Base-by-base conservation (phyloP, 805 yeast species). In the Pichia manshurica region DNA sequence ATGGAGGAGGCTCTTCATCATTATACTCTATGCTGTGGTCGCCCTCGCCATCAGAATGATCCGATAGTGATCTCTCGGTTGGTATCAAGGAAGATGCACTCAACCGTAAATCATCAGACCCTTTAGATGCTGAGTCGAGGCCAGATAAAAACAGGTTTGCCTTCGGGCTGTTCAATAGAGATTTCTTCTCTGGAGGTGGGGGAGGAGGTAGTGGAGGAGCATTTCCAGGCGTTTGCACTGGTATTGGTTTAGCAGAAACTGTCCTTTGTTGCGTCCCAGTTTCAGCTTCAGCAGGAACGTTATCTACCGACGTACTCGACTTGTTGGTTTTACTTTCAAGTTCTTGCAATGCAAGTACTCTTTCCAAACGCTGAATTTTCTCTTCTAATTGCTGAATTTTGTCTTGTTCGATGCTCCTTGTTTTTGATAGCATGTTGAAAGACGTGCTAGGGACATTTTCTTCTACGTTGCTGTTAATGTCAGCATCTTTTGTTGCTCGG, bases 171-270 rank as follows among this genome's bases (percentile, higher is more conserved):
- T 38, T 53, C 1, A 57, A 44, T n/a, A 53, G 34, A 4, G 61
- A 56, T 40, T 52, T 57, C 16, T 54, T 57, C 8, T 58, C 54
- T 4, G 50, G 48, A 4, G 67, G 56, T 5, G 64, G 60, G 3
- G 64, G 65, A 6, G 67, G 67, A n/a, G 59, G 62, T 35, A 61
- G 45, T 8, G 67, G 65, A 12, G 67, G 65, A 39, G 49, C 39
- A 5, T 23, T n/a, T 21, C 17, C 17, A 13, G 41, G 41, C n/a
- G n/a, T 22, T 20, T 23, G 13, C 8, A 22, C 17, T 39, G 22
- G 35, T 21, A 20, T 7, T 17, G 39, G 39, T 34, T 34, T n/a
- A 8, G 28, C 20, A 19, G 38, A 12, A n/a, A 12, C 19, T 22
- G 17, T 16, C 42, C 34, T 17, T 42, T 22, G 20, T 46, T n/a